Evolutionary conservation across 2,329 filamentous ascomycete genomes (phyloP).

Genomic region (Fusarium solani-melongenae): DNA sequence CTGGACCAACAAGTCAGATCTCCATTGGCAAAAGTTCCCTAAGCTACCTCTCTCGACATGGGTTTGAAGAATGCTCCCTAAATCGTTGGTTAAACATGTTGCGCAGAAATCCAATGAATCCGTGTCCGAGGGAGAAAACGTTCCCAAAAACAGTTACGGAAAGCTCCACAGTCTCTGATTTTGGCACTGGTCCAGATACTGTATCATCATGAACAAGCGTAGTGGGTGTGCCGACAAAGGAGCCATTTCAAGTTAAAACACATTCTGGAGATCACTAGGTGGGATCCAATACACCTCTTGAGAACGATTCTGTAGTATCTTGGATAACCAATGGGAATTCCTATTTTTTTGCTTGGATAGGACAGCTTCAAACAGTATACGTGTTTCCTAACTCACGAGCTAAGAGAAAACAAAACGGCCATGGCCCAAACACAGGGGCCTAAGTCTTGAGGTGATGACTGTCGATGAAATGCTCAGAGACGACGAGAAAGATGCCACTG

Average conservation of each 20-base stretch:
- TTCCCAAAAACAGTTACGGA: not conserved
- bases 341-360: rapidly evolving
- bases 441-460: not conserved
- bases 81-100: not conserved
- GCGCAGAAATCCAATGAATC: not conserved
- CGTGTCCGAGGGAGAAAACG: not conserved
- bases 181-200: not conserved
- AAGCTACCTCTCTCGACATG: not conserved
- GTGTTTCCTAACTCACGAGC: not conserved
- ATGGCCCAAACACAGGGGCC: not conserved
- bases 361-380: not conserved
- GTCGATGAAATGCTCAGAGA: not conserved
- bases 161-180: not conserved
- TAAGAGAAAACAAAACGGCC: not conserved
- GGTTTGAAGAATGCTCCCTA: not conserved
- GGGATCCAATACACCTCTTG: not conserved
- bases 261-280: not conserved
- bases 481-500: not conserved
- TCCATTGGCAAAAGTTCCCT: not conserved
- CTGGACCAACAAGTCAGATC: no score
- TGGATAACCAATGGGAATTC: not conserved
- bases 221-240: not conserved
- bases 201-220: not conserved
- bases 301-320: not conserved
- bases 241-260: not conserved